Conservation (phyloP, 306 rosid species). For the Parietaria judaica region DNA sequence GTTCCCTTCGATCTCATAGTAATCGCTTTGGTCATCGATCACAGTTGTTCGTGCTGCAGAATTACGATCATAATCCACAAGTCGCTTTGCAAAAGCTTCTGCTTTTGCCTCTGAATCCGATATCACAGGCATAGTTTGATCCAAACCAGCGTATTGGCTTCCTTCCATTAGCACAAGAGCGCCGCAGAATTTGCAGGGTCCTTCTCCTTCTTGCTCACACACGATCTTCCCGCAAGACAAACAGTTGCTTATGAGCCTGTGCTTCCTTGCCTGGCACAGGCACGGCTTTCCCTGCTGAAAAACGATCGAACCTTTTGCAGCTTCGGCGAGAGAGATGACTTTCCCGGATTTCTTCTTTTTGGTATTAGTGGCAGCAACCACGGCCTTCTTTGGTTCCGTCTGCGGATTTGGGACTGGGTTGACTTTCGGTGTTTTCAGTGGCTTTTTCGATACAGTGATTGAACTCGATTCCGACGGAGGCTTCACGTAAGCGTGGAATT, state of each 20-base stretch:
- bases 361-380: constrained; percentile 32
- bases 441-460: constrained; percentile 50
- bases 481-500: constrained; percentile 76
- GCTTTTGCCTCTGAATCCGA: constrained; percentile 79
- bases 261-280: constrained; percentile 80
- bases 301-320: constrained; percentile 80
- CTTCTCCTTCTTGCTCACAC: constrained; percentile 98
- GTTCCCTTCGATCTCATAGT: constrained; percentile 91
- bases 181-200: constrained; percentile 87
- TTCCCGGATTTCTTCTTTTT: constrained; percentile 78
- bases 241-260: constrained; percentile 68
- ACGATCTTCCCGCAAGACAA: constrained; percentile 93
- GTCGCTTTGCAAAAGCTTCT: constrained; percentile 90
- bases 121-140: constrained; percentile 48
- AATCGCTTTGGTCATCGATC: constrained; percentile 95
- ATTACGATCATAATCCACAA: constrained; percentile 79
- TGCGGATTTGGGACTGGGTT: constrained; percentile 23
- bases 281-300: constrained; percentile 92
- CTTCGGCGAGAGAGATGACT: constrained; percentile 79
- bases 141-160: constrained; percentile 84
- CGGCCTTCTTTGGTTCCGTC: constrained; percentile 35
- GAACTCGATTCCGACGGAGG: constrained; percentile 55
- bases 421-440: constrained; percentile 40
- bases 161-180: constrained; percentile 85
- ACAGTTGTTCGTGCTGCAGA: constrained; percentile 95